These are phyloP conservation scores for Bidens hawaiensis DNA, from an alignment of 140 eudicot species.

Conservation along the genomic window DNA sequence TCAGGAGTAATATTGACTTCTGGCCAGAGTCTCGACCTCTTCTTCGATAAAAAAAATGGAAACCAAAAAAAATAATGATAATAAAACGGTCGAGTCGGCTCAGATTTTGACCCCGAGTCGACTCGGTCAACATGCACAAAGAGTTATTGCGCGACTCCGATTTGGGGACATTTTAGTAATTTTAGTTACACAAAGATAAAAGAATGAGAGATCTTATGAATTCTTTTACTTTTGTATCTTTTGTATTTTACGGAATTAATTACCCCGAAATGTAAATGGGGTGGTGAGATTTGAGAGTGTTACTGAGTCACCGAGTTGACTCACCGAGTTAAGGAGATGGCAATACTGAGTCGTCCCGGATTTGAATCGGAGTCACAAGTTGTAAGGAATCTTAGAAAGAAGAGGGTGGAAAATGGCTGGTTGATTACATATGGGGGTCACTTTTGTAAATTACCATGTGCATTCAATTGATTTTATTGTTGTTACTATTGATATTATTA, in stretches of 20 bases:
- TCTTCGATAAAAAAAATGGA: constrained; percentile 24
- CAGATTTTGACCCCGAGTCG: constrained; percentile 38
- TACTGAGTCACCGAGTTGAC: constrained; percentile 26
- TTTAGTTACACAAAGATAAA: constrained; percentile 16
- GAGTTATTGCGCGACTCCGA: constrained; percentile 10
- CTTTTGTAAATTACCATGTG: constrained; percentile 43
- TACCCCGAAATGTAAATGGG: constrained; percentile 25
- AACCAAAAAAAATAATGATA: neutral
- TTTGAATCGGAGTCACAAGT: constrained; percentile 31
- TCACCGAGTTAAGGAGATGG: constrained; percentile 31
- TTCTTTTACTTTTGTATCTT: constrained; percentile 13
- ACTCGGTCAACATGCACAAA: constrained; percentile 29
- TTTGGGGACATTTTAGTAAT: constrained; percentile 27
- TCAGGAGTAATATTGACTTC: constrained; percentile 43
- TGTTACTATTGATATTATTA: neutral
- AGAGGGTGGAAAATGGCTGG: constrained; percentile 7
- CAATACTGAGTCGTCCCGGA: constrained; percentile 41
- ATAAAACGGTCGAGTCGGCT: constrained; percentile 34
- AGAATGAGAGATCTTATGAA: neutral
- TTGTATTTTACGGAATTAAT: constrained; percentile 24
- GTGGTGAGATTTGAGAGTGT: constrained; percentile 25
- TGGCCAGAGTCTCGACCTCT: constrained; percentile 80
- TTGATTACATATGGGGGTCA: constrained; percentile 27
- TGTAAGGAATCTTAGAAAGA: constrained; percentile 1
- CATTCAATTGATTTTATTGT: constrained; percentile 32